These are phyloP conservation scores for Eucalyptus albens DNA, from an alignment of 345 rosid genomes.

Conservation along the genomic window DNA sequence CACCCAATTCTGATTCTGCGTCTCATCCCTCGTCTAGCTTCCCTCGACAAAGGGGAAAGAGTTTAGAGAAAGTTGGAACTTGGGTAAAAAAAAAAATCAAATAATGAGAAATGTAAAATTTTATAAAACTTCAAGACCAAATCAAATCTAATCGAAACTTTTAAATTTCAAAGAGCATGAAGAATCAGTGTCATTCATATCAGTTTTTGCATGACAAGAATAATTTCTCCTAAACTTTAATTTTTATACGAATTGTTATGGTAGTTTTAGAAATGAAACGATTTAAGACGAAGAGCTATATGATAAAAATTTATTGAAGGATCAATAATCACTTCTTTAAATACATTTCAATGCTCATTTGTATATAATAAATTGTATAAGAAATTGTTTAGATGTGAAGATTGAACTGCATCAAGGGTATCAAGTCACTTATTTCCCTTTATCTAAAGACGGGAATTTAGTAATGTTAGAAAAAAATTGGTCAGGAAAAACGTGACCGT, in stretches of 20 bases:
- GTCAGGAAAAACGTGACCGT: neutral
- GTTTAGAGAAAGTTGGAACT: neutral
- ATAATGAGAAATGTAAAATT: neutral
- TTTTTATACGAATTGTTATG: neutral
- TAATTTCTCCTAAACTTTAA: no score
- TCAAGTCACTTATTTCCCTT: neutral
- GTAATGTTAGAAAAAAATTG: neutral
- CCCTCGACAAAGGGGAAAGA: neutral
- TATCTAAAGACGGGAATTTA: neutral
- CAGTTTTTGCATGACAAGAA: neutral
- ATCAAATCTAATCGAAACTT: neutral
- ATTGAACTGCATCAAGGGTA: neutral
- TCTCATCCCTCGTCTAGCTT: neutral
- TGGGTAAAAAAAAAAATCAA: neutral
- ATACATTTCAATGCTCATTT: neutral
- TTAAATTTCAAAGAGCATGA: neutral
- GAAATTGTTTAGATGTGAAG: neutral
- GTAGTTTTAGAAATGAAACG: fast-evolving
- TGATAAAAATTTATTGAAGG: neutral
- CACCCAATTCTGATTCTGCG: neutral
- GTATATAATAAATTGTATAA: neutral
- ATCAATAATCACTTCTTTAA: neutral
- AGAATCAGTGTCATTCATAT: neutral
- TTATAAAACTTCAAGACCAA: fast-evolving
- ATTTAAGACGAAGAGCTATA: fast-evolving